A percentile compares a stretch with the other conserved stretches of the same genome.
phyloP scores from a whole-genome alignment of 306 rosid genomes.

The Cicer cuneatum region DNA sequence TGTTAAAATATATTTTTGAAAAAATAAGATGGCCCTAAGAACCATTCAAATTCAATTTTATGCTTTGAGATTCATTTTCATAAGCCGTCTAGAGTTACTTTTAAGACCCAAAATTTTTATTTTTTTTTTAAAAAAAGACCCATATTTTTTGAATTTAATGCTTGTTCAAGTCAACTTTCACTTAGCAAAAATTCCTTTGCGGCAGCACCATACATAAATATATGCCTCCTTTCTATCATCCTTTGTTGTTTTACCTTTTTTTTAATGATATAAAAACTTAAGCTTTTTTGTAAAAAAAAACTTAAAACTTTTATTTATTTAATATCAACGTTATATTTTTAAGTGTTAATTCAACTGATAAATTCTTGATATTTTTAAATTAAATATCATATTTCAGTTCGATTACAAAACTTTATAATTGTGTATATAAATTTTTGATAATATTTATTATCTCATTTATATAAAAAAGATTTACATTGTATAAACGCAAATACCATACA shows the following conservation, averaged over 20 bases:
- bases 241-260: slow-evolving; percentile 18
- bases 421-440: too few relatives aligned
- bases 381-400: too few relatives aligned
- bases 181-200: slow-evolving; percentile 3
- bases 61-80: slow-evolving; percentile 34
- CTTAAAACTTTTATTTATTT: background rate
- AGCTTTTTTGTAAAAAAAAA: background rate
- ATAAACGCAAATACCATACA: background rate
- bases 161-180: slow-evolving; percentile 6
- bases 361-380: too few relatives aligned
- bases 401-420: too few relatives aligned
- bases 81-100: slow-evolving; percentile 34
- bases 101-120: background rate
- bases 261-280: background rate
- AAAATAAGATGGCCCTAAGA: slow-evolving; percentile 42
- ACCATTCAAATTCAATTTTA: slow-evolving; percentile 17
- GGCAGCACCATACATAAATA: background rate
- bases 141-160: background rate
- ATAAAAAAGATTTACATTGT: background rate
- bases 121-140: background rate
- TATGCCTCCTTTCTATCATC: slow-evolving; percentile 12
- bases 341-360: too few relatives aligned
- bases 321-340: background rate
- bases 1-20: slow-evolving; percentile 25
- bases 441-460: too few relatives aligned